Conservation (phyloP, 2,329 filamentous ascomycete genomes). For the Aspergillus tubingensis region DNA sequence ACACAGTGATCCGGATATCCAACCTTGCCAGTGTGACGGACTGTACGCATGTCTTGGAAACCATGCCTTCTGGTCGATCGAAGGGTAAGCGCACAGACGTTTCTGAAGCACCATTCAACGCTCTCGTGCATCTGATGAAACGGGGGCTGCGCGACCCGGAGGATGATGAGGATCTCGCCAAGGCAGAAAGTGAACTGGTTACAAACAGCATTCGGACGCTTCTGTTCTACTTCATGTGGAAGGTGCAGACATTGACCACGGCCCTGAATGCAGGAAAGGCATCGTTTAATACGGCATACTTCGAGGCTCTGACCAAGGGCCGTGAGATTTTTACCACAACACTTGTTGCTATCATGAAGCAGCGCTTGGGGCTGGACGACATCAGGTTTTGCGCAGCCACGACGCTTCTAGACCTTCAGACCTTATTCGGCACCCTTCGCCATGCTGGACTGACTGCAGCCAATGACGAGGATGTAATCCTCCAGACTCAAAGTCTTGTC, state of each 20-base stretch:
- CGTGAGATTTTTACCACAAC: conserved; percentile 55
- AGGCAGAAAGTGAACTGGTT: conserved; percentile 76
- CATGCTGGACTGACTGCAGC: conserved; percentile 46
- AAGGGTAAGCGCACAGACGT: conserved; percentile 44
- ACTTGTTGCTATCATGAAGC: conserved; percentile 53
- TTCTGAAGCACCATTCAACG: conserved; percentile 57
- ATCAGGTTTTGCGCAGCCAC: conserved; percentile 75
- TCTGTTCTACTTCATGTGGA: conserved; percentile 96
- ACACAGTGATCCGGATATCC: conserved; percentile 75
- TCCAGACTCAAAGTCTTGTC: conserved; percentile 64
- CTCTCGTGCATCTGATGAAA: conserved; percentile 70
- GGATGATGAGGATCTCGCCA: conserved; percentile 69
- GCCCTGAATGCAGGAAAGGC: conserved; percentile 57
- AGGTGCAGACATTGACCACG: conserved; percentile 63
- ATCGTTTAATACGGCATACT: conserved; percentile 63
- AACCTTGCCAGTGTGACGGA: conserved; percentile 79
- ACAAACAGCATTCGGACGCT: conserved; percentile 73
- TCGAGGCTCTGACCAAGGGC: conserved; percentile 67
- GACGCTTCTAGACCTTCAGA: conserved; percentile 78
- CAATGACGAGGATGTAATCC: conserved; percentile 49
- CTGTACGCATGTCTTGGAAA: conserved; percentile 73
- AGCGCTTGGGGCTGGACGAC: conserved; percentile 66
- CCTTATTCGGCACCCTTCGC: conserved; percentile 73
- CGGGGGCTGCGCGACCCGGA: conserved; percentile 68
- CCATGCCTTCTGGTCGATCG: conserved; percentile 36